Evolutionary conservation across 2,329 filamentous ascomycete genomes (phyloP).

Genomic region (Sclerotinia minor): DNA sequence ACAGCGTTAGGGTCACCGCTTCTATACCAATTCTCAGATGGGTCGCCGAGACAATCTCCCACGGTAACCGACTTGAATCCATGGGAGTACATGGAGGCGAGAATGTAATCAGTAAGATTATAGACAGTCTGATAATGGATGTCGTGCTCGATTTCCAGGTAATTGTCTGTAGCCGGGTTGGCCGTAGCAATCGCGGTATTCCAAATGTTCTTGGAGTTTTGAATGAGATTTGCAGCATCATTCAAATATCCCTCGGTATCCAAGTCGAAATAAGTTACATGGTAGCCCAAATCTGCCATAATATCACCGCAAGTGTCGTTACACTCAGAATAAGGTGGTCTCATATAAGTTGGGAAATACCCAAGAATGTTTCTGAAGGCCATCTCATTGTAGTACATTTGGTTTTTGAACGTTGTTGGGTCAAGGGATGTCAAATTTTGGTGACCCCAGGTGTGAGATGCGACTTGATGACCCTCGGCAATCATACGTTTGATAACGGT

Average conservation of each 20-base stretch:
- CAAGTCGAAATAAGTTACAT: conserved; percentile 47
- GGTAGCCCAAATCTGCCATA: conserved; percentile 48
- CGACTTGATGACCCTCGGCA: conserved; percentile 56
- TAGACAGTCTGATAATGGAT: conserved; percentile 44
- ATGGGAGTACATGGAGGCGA: conserved; percentile 41
- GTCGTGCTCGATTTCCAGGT: conserved; percentile 53
- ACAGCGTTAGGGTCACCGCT: conserved; percentile 26
- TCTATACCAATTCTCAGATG: conserved; percentile 48
- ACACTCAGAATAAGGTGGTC: conserved; percentile 50
- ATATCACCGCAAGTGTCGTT: conserved; percentile 43
- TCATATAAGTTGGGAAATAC: conserved; percentile 56
- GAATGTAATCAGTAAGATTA: conserved; percentile 43
- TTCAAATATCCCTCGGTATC: conserved; percentile 55
- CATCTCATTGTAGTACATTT: conserved; percentile 56
- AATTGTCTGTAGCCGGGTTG: conserved; percentile 38
- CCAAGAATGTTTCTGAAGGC: conserved; percentile 56
- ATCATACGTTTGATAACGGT: conserved; percentile 47
- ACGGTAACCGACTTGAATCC: conserved; percentile 48
- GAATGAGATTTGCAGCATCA: conserved; percentile 46
- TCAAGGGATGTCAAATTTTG: conserved; percentile 49
- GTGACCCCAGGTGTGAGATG: conserved; percentile 58
- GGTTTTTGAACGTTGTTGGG: conserved; percentile 47
- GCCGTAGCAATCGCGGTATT: conserved; percentile 31
- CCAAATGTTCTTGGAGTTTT: conserved; percentile 49
- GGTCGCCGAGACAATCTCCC: conserved; percentile 50